phyloP scores from a whole-genome alignment of 2,329 filamentous ascomycete genomes.

The Trichoderma harzianum region DNA sequence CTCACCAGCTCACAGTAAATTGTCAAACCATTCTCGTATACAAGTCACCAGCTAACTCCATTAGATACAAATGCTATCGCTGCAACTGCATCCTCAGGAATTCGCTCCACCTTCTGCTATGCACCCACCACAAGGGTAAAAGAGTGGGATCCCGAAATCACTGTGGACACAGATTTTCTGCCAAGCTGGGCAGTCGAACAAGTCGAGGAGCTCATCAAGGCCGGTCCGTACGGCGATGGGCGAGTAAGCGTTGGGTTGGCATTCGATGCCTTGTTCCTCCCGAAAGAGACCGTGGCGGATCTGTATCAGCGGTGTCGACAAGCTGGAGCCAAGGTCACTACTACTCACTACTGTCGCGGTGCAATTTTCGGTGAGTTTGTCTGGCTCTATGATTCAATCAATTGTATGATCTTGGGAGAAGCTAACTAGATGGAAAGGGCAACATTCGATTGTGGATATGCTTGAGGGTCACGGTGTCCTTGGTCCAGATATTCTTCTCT shows the following conservation, averaged over 20 bases:
- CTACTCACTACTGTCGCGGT: slow-evolving; percentile 23
- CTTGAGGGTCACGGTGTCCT: slow-evolving; percentile 9
- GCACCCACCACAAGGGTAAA: slow-evolving; percentile 32
- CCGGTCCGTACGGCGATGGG: not conserved
- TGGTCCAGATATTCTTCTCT: slow-evolving; percentile 21
- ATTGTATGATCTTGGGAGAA: not conserved
- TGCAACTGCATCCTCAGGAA: slow-evolving; percentile 35
- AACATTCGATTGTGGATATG: not conserved
- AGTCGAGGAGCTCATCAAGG: slow-evolving; percentile 28
- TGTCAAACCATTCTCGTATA: not conserved
- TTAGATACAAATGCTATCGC: slow-evolving; percentile 22
- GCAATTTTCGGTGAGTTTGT: not conserved
- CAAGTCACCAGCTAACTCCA: not conserved
- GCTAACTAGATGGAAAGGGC: not conserved
- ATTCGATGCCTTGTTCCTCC: slow-evolving; percentile 41
- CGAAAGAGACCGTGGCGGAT: slow-evolving; percentile 33
- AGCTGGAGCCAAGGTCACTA: slow-evolving; percentile 39
- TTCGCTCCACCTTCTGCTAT: slow-evolving; percentile 45
- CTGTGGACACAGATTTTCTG: slow-evolving; percentile 27
- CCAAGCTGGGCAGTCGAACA: slow-evolving; percentile 37
- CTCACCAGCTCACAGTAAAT: slow-evolving; percentile 13
- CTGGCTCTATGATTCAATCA: not conserved
- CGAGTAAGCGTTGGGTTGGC: slow-evolving; percentile 41
- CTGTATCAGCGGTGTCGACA: slow-evolving; percentile 37
- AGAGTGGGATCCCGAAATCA: slow-evolving; percentile 29